These are phyloP conservation scores for Fusarium sacchari DNA, from an alignment of 2,329 filamentous ascomycete species.

Conservation along the genomic window DNA sequence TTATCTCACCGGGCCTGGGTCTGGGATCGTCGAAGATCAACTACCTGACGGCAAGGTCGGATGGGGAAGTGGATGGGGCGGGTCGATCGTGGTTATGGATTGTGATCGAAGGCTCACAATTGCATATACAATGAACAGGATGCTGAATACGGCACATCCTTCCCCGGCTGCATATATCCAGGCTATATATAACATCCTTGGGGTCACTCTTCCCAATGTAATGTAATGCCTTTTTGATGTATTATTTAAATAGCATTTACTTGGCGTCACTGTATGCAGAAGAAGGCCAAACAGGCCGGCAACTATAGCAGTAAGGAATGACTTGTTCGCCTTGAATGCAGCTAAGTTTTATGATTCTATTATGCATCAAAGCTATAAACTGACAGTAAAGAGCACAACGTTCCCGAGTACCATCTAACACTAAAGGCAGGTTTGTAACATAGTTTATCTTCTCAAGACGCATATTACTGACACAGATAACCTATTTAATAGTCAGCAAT, in stretches of 20 bases:
- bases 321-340: too few species aligned
- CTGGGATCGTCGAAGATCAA: not conserved
- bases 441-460: fast-evolving
- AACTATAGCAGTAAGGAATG: too few species aligned
- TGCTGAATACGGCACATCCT: not conserved
- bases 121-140: not conserved
- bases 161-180: not conserved
- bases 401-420: not conserved
- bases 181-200: not conserved
- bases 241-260: too few species aligned
- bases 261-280: fast-evolving
- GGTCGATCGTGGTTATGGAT: not conserved
- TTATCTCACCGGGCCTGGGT: not conserved
- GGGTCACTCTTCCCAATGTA: fast-evolving
- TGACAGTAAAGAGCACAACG: too few species aligned
- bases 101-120: not conserved
- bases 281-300: too few species aligned
- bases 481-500: not conserved
- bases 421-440: not conserved
- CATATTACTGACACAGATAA: not conserved
- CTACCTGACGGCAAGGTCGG: not conserved
- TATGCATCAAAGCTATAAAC: too few species aligned
- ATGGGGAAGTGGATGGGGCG: not conserved
- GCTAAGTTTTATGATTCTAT: too few species aligned
- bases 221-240: too few species aligned